Evolutionary conservation across 805 yeast species (phyloP).

Genomic region (Metschnikowia peoriensis): DNA sequence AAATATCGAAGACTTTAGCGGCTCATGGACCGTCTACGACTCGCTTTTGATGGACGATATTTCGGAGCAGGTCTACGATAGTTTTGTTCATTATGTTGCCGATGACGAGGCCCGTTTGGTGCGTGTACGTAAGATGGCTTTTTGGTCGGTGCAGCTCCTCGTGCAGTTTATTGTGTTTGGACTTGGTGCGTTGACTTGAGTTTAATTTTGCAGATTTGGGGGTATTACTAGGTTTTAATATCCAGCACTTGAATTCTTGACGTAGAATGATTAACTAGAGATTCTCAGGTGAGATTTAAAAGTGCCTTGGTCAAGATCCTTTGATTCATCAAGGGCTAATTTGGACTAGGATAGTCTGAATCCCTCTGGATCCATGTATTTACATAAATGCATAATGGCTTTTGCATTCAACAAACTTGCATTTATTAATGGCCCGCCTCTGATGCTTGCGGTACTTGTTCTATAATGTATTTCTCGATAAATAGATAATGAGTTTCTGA

Average conservation of each 20-base stretch:
- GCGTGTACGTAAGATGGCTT: conserved; percentile 79
- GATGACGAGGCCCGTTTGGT: conserved; percentile 77
- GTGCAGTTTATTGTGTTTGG: conserved; percentile 82
- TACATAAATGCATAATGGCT: too few relatives aligned
- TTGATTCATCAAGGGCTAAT: too few relatives aligned
- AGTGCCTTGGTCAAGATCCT: too few relatives aligned
- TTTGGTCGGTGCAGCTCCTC: conserved; percentile 87
- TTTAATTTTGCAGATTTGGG: background rate
- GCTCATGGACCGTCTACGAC: conserved; percentile 96
- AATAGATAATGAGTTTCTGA: too few relatives aligned
- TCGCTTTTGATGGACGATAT: conserved; percentile 88
- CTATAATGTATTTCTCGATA: too few relatives aligned
- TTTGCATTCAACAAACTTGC: too few relatives aligned
- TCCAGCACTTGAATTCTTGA: background rate
- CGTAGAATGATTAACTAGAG: background rate
- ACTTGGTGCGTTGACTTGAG: conserved; percentile 53
- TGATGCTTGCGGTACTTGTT: too few relatives aligned
- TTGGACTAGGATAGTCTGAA: too few relatives aligned
- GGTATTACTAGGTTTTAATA: background rate
- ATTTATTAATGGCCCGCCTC: too few relatives aligned
- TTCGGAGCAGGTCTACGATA: conserved; percentile 84
- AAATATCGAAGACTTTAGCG: conserved; percentile 79
- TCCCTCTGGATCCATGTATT: too few relatives aligned
- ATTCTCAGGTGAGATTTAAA: too few relatives aligned
- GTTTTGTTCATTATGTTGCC: conserved; percentile 82